phyloP scores from a whole-genome alignment of 441 rosid species.

The Arabidopsis lyrata region DNA sequence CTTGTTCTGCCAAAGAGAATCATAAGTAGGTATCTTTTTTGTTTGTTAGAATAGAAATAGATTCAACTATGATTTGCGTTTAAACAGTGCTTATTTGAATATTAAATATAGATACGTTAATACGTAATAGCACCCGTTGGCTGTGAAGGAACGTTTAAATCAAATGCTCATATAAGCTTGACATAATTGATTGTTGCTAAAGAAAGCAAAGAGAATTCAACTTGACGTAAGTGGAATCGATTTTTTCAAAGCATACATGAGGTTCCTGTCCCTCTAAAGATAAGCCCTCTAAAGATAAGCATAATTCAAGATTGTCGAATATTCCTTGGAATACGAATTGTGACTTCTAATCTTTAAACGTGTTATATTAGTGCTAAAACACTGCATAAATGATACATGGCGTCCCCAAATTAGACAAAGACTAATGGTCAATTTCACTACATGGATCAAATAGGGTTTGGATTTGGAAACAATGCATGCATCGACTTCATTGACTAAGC shows the following conservation, averaged over 20 bases:
- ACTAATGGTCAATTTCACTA: neutral
- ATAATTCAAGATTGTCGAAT: constrained; percentile 27
- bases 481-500: constrained; percentile 18
- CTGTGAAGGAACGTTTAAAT: constrained; percentile 9
- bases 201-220: neutral
- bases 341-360: neutral
- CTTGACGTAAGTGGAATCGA: constrained; percentile 31
- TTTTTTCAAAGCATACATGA: constrained; percentile 27
- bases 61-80: constrained; percentile 9
- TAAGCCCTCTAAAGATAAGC: constrained; percentile 35
- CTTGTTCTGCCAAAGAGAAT: neutral
- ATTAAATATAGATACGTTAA: neutral
- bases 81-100: neutral
- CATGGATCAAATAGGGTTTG: neutral
- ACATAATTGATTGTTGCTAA: neutral
- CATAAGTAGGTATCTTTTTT: neutral
- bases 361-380: neutral
- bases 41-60: neutral
- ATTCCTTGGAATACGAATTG: constrained; percentile 27
- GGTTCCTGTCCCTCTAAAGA: constrained; percentile 31
- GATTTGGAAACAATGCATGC: constrained; percentile 5
- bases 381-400: neutral
- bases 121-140: constrained; percentile 11
- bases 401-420: neutral
- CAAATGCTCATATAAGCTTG: neutral